phyloP scores from a whole-genome alignment of 2,329 filamentous ascomycete species.

The Sclerotinia nivalis region DNA sequence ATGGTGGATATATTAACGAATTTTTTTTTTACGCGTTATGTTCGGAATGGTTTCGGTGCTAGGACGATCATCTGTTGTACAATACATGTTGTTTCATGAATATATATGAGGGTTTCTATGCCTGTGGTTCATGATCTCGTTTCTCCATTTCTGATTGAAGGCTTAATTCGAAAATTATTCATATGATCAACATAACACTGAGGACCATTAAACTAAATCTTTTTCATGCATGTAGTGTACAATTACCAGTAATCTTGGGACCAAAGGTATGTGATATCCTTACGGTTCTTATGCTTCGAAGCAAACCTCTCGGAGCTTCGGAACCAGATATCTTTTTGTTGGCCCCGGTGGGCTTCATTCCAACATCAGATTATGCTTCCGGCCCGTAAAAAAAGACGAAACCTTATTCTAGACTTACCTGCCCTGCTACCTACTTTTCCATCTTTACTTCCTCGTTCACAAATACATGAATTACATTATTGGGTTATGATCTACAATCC shows the following conservation, averaged over 20 bases:
- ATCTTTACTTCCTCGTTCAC: too few species aligned
- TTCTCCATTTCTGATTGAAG: not conserved
- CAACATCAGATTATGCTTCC: not conserved
- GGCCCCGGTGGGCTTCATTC: not conserved
- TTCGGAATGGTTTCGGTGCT: constrained; percentile 1
- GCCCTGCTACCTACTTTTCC: too few species aligned
- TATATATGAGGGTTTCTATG: not conserved
- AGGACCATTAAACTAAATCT: not conserved
- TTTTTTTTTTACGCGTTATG: not conserved
- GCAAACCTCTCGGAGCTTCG: not conserved
- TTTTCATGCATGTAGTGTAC: not conserved
- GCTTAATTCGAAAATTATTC: not conserved
- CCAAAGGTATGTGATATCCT: too few species aligned
- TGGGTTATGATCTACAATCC: too few species aligned
- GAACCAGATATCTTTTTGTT: too few species aligned
- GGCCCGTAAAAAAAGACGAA: too few species aligned
- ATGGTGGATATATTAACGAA: constrained; percentile 8
- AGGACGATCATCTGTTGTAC: not conserved
- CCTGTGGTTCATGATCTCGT: not conserved
- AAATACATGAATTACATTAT: too few species aligned
- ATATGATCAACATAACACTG: not conserved
- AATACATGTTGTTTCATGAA: constrained; percentile 1
- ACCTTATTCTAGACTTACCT: too few species aligned
- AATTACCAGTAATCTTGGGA: not conserved
- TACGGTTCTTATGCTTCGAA: not conserved